Evolutionary conservation across 306 rosid species (phyloP), one percentile per base, ranked within the genome.

Genomic region (Dalbergia cultrata): DNA sequence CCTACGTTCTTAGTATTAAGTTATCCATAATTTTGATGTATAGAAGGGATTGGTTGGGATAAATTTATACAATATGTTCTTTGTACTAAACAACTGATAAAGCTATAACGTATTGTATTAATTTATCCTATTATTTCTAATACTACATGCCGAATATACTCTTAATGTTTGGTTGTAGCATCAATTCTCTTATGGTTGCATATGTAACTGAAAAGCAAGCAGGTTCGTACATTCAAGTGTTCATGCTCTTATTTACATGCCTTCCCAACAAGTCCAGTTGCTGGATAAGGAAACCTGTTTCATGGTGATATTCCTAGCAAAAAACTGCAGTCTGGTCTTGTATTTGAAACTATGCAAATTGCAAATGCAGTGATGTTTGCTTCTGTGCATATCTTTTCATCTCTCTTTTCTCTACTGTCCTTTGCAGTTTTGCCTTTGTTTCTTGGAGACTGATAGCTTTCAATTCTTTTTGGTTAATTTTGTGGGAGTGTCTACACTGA

Each of bases 351-450:
- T 50, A 11, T 69, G 39, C 53, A 21, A 21, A 21, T 26, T 26
- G 31, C 34, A 31, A 16, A 9, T 39, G 5, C 37, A 4, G 6
- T 14, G 43, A 18, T 53, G 66, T 70, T 63, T 60, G 10, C 19
- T 75, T 69, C 6, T 76, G 52, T 59, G 64, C 39, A 5, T 76
- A 35, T 13, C 66, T 60, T 59, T 67, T 37, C 59, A 14, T 34
- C 49, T 34, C 43, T 17, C 65, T 41, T 11, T 52, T 14, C 12
- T 72, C 18, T 47, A 6, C 16, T 22, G 44, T 34, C 18, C 56
- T 62, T n/a, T 57, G 31, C 11, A 37, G 59, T 60, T 22, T 33
- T 41, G 0, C 33, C 16, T 81, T 50, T 58, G 52, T 56, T 81
- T 54, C 66, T 43, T 35, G 21, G 59, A 59, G 64, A 71, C 31